Evolutionary conservation across 345 rosid genomes (phyloP).

Genomic region (Citrus australasica): DNA sequence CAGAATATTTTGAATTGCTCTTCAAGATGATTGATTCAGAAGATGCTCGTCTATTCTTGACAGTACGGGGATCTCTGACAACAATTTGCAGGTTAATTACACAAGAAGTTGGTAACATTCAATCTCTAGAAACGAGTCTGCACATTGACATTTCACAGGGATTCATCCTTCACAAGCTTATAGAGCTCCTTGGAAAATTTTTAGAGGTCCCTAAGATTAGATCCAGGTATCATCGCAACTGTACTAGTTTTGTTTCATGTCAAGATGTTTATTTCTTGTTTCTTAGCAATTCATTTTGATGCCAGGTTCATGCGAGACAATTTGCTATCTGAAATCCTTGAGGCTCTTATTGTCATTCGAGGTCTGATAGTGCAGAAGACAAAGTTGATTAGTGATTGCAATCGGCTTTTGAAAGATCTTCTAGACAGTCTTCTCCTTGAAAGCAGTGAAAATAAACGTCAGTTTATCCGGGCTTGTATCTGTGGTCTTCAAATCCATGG

Average conservation of each 20-base stretch:
- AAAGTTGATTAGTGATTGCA: constrained; percentile 92
- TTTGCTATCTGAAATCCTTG: constrained; percentile 85
- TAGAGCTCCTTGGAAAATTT: constrained; percentile 92
- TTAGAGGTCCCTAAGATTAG: constrained; percentile 88
- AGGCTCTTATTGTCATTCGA: constrained; percentile 91
- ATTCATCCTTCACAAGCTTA: constrained; percentile 93
- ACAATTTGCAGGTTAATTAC: constrained; percentile 79
- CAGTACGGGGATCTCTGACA: constrained; percentile 81
- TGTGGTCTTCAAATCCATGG: constrained; percentile 88
- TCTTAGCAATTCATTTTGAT: constrained; percentile 23
- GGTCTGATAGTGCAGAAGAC: constrained; percentile 98
- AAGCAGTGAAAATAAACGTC: constrained; percentile 91
- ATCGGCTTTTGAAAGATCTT: constrained; percentile 85
- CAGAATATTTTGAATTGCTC: constrained; percentile 91
- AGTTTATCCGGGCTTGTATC: constrained; percentile 90
- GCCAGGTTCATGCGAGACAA: constrained; percentile 87
- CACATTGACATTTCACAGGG: constrained; percentile 97
- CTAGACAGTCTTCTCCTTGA: constrained; percentile 93
- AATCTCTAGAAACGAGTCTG: constrained; percentile 89
- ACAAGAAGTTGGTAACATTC: constrained; percentile 85
- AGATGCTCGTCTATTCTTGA: constrained; percentile 92
- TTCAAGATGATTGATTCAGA: constrained; percentile 85
- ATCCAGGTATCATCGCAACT: constrained; percentile 54
- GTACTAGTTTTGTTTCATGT: neutral
- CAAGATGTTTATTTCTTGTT: constrained; percentile 16